These are phyloP conservation scores for Asterella californica DNA, from an alignment of 225 moss, liverwort and hornwort genomes.

Conservation along the genomic window DNA sequence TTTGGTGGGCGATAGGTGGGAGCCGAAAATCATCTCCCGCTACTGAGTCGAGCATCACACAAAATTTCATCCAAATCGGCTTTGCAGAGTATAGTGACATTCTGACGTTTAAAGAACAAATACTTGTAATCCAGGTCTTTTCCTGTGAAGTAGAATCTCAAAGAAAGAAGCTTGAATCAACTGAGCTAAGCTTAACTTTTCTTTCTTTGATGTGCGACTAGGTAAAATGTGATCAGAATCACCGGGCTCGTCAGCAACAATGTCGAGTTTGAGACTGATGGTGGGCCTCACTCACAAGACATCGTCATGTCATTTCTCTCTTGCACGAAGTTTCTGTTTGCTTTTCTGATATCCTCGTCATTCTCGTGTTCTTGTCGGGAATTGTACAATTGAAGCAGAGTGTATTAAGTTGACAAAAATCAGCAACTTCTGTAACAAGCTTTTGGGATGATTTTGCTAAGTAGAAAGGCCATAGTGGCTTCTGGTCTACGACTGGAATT, in stretches of 20 bases:
- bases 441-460: background rate
- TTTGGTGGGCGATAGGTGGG: background rate
- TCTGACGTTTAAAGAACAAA: background rate
- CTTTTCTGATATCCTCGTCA: background rate
- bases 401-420: background rate
- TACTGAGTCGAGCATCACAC: background rate
- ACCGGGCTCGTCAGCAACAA: background rate
- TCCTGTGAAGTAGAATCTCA: background rate
- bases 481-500: background rate
- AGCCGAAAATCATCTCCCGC: background rate
- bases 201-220: background rate
- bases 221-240: background rate
- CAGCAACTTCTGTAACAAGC: background rate
- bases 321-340: background rate
- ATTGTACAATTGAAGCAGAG: background rate
- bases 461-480: background rate
- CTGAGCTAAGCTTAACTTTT: background rate
- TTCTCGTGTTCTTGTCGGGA: background rate
- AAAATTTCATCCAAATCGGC: background rate
- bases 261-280: background rate
- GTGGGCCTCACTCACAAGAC: background rate
- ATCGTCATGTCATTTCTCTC: background rate
- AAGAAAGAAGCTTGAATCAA: background rate
- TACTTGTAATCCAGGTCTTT: background rate
- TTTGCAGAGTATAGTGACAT: background rate